Evolutionary conservation across 78 protist genomes (phyloP), one percentile per base, ranked within the genome.

Genomic region (Dictyostelium firmibasis): DNA sequence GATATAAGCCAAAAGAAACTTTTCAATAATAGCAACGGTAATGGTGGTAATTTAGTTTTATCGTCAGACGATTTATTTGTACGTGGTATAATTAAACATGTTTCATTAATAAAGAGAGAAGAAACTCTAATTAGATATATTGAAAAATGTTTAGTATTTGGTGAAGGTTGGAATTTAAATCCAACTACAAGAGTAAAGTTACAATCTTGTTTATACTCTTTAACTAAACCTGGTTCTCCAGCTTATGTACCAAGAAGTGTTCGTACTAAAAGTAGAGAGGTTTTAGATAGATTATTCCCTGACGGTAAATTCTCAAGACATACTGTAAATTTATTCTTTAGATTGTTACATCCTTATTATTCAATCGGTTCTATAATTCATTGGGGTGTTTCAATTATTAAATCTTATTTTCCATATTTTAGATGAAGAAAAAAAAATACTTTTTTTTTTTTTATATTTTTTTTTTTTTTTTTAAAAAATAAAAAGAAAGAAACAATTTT

Each of bases 171-270:
- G 94, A 81, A 89, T 35, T 23, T 89, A n/a, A 89, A 78, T 69
- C 86, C 94, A 29, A 84, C 85, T 0, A 81, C 86, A 8, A 89
- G 44, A 81, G 78, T 89, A n/a, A 89, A 89, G 53, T 35, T 89
- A 89, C 94, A 89, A 81, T 89, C 94, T 31, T 89, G 94, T 81
- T 69, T 89, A 44, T 89, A 89, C 57, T 89, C 94, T 13, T 35
- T 89, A 29, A 76, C 88, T 5, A 89, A 81, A 69, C 94, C 94
- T 16, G 94, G 94, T 4, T 78, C 83, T 31, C 94, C 94, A 0
- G 50, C 78, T 44, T 84, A 89, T 81, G 50, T 77, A n/a, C 94
- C 94, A 16, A 64, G 94, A 69, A 47, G 35, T 62, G 94, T 89
- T 33, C 41, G 94, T 18, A 44, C 77, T 41, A 72, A 38, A 27